phyloP scores from a whole-genome alignment of 2,329 filamentous ascomycete species.

The Onygenales sp. region DNA sequence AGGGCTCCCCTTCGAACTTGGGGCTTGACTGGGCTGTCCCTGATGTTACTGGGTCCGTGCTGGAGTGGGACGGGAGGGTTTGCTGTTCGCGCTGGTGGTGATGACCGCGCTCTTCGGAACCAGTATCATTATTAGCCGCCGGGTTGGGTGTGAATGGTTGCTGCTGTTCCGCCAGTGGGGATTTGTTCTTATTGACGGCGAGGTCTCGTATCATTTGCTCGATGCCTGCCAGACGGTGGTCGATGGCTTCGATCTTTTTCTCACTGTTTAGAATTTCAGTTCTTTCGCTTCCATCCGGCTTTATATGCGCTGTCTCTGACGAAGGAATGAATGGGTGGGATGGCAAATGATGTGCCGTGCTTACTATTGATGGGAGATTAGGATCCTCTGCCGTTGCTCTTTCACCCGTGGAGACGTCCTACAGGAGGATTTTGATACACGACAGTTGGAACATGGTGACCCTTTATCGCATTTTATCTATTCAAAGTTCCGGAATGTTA shows the following conservation, averaged over 20 bases:
- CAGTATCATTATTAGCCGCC: background rate
- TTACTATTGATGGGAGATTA: conserved; percentile 15
- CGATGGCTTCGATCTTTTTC: conserved; percentile 45
- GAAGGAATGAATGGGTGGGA: background rate
- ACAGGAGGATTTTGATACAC: conserved; percentile 7
- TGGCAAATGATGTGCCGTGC: background rate
- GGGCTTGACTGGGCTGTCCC: conserved; percentile 13
- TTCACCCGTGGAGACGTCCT: conserved; percentile 10
- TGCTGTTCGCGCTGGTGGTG: background rate
- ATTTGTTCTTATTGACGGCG: conserved; percentile 15
- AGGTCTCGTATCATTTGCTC: conserved; percentile 33
- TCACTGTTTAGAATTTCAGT: conserved; percentile 27
- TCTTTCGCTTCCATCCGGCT: background rate
- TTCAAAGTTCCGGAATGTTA: no score
- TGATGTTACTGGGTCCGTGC: conserved; percentile 18
- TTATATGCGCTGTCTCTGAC: background rate
- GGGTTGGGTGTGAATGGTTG: background rate
- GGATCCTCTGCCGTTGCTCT: conserved; percentile 12
- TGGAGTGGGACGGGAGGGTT: conserved; percentile 9
- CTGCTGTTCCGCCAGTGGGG: background rate
- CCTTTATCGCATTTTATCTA: conserved; percentile 14
- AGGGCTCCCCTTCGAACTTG: conserved; percentile 42
- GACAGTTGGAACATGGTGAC: conserved; percentile 13
- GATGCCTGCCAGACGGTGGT: conserved; percentile 40
- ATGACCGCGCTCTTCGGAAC: background rate